Percentiles rank a stretch among this genome's conserved stretches.
Conservation (phyloP, 495 filamentous ascomycete genomes). For the Haplographium delicatum region DNA sequence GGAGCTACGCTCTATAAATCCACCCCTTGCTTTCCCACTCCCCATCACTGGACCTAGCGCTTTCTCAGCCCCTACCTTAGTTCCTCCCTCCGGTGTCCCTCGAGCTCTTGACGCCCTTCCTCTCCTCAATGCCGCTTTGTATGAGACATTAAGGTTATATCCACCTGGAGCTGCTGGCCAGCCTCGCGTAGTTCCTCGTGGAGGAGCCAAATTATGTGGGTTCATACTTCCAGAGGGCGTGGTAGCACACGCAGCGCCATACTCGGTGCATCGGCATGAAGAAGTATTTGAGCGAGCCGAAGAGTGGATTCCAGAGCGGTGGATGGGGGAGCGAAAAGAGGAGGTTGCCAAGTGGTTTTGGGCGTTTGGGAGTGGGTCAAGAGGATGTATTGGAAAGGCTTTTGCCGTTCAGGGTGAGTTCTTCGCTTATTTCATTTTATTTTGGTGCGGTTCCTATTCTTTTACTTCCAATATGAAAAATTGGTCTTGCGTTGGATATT, state of each 20-base stretch:
- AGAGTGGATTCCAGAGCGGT: conserved; percentile 55
- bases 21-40: conserved; percentile 3
- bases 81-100: conserved; percentile 34
- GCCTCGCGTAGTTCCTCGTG: conserved; percentile 60
- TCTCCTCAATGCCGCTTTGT: conserved; percentile 64
- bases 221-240: conserved; percentile 57
- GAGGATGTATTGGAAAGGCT: conserved; percentile 76
- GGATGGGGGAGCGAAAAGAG: conserved; percentile 35
- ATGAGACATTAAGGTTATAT: conserved; percentile 70
- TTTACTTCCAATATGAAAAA: too few relatives aligned
- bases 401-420: conserved; percentile 57
- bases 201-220: conserved; percentile 43
- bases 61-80: conserved; percentile 32
- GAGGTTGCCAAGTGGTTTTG: conserved; percentile 56
- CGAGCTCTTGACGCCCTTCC: conserved; percentile 55
- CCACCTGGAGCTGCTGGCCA: conserved; percentile 68
- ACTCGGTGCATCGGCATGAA: conserved; percentile 54
- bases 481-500: too few relatives aligned
- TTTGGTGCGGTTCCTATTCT: background rate
- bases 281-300: conserved; percentile 53
- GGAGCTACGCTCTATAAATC: conserved; percentile 51
- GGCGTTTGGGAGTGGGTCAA: conserved; percentile 75
- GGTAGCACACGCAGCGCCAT: conserved; percentile 48
- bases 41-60: background rate
- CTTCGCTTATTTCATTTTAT: background rate